phyloP scores from a whole-genome alignment of 441 rosid species.

The Pelargonium australe region DNA sequence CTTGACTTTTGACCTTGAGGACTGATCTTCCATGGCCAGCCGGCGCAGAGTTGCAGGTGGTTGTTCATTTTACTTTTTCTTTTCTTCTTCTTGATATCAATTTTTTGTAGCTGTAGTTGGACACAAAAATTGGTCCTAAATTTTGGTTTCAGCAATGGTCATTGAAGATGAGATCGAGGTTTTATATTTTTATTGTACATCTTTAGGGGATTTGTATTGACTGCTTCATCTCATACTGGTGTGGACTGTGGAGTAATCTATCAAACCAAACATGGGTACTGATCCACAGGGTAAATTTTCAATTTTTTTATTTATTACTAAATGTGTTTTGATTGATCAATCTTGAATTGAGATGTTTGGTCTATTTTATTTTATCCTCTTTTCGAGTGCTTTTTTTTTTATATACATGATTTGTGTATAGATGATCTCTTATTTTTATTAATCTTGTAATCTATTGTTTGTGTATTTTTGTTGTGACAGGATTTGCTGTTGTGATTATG shows the following conservation, averaged over 20 bases:
- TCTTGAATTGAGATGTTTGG: not conserved
- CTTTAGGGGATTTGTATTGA: not conserved
- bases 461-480: constrained; percentile 19
- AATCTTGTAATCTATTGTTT: not conserved
- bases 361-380: not conserved
- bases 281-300: not conserved
- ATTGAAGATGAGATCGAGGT: no score
- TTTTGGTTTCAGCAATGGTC: not conserved
- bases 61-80: no score
- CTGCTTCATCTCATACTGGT: not conserved
- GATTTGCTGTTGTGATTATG: constrained; percentile 55
- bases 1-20: not conserved
- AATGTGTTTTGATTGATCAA: not conserved
- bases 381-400: no score
- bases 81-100: no score
- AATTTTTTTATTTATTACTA: not conserved
- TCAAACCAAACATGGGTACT: not conserved
- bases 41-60: not conserved
- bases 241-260: not conserved
- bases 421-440: not conserved
- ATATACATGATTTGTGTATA: not conserved
- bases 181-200: no score
- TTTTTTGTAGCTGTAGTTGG: not conserved
- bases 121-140: not conserved
- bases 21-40: not conserved